These are phyloP conservation scores for Yarrowia phangngaensis DNA, from an alignment of 805 yeast genomes.

Conservation along the genomic window DNA sequence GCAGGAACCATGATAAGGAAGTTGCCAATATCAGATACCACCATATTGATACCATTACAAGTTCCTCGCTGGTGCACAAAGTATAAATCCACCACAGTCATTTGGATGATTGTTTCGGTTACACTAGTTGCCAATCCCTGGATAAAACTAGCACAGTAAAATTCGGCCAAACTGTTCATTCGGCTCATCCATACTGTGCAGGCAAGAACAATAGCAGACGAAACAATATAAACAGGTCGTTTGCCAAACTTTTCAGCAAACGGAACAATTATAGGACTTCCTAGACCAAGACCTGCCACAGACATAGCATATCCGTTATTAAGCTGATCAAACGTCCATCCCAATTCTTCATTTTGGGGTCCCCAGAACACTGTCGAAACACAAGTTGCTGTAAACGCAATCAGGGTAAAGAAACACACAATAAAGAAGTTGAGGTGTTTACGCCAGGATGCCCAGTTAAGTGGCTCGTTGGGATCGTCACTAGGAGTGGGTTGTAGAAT, in stretches of 20 bases:
- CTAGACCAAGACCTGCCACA: slow-evolving; percentile 55
- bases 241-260: slow-evolving; percentile 56
- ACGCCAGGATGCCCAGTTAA: slow-evolving; percentile 60
- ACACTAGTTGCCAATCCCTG: slow-evolving; percentile 59
- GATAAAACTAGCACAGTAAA: slow-evolving; percentile 55
- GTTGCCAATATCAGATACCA: slow-evolving; percentile 56
- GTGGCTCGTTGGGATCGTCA: slow-evolving; percentile 58
- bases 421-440: slow-evolving; percentile 51
- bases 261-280: slow-evolving; percentile 55
- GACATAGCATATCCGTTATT: slow-evolving; percentile 48
- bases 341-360: slow-evolving; percentile 48
- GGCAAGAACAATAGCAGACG: slow-evolving; percentile 47
- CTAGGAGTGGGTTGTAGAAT: slow-evolving; percentile 59
- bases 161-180: slow-evolving; percentile 47
- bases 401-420: slow-evolving; percentile 54
- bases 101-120: slow-evolving; percentile 55
- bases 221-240: slow-evolving; percentile 50
- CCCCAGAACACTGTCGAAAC: slow-evolving; percentile 56
- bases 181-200: slow-evolving; percentile 55
- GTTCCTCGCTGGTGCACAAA: slow-evolving; percentile 60
- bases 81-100: slow-evolving; percentile 58
- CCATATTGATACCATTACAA: slow-evolving; percentile 54
- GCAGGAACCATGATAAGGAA: slow-evolving; percentile 55
- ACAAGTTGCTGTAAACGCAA: slow-evolving; percentile 61
- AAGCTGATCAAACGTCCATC: slow-evolving; percentile 44